Base-by-base conservation (phyloP, 2,329 filamentous ascomycete genomes). In the Hymenoscyphus fraxineus region DNA sequence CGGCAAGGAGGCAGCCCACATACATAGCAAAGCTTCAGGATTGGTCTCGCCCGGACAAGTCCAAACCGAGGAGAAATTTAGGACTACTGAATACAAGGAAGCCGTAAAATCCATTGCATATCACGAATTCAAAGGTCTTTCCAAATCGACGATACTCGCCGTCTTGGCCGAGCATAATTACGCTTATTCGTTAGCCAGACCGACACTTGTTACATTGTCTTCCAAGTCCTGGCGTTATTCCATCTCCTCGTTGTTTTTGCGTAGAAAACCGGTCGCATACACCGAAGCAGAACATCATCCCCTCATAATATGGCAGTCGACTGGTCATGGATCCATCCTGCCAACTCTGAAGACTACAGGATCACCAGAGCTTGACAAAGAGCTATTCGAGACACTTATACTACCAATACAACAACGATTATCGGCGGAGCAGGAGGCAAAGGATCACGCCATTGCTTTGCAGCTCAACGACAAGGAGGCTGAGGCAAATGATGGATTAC, bases 141-240 rank as follows among this genome's bases (percentile, higher is more conserved):
- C 89, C 13, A 84, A 85, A 64, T 91, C 89, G 1, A 87, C 90
- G 3, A 89, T 94, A 76, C 86, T 88, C 73, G 91, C 88, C 9
- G 90, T 95, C 7, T 82, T 95, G 58, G 91, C 90, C 59, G 91
- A 95, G 76, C 86, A 84, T 73, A 95, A 95, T 77, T 88, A 91
- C 76, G 90, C 88, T 9, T 95, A 94, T 72, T 85, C 89, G 27
- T 83, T 88, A 38, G 88, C 90, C 13, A 83, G 91, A 41, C 85
- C 84, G 16, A 90, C 88, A 1, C 83, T 95, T 16, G 83, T 90
- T 61, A 83, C 82, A 1, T 77, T 94, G 13, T 87, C 88, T 6
- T 85, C 85, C 56, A 90, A 88, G 75, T 92, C 91, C 40, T 95
- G 91, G 91, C 85, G 89, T 58, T 90, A 89, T 66, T 87, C 89